A percentile compares a stretch with the other conserved stretches of the same genome.
phyloP scores from a whole-genome alignment of 768 basidiomycete genomes.

The Arthromyces matolae region DNA sequence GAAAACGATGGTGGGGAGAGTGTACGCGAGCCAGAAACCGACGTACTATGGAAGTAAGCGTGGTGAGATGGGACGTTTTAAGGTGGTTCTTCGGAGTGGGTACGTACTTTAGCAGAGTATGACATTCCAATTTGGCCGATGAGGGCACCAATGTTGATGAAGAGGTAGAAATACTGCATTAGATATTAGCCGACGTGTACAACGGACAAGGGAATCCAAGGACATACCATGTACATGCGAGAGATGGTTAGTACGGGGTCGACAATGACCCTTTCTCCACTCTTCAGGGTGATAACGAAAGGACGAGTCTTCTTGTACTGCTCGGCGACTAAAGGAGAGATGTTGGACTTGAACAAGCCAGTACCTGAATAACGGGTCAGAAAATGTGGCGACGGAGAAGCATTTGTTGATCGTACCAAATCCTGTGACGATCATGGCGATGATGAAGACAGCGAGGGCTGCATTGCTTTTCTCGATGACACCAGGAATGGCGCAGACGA shows the following conservation, averaged over 20 bases:
- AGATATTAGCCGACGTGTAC: no score
- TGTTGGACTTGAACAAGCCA: slow-evolving; percentile 75
- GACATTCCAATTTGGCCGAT: slow-evolving; percentile 66
- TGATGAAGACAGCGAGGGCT: slow-evolving; percentile 14
- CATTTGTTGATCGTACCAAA: slow-evolving; percentile 25
- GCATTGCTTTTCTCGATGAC: slow-evolving; percentile 24
- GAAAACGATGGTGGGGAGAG: slow-evolving; percentile 58
- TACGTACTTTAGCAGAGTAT: slow-evolving; percentile 53
- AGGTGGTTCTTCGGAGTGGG: no score
- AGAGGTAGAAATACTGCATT: slow-evolving; percentile 59
- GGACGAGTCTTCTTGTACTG: slow-evolving; percentile 57
- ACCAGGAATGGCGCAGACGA: slow-evolving; percentile 59
- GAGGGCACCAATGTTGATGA: slow-evolving; percentile 70
- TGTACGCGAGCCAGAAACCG: slow-evolving; percentile 60
- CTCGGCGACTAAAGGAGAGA: slow-evolving; percentile 75
- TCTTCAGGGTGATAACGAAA: slow-evolving; percentile 44
- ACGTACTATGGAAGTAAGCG: slow-evolving; percentile 38
- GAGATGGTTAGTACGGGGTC: slow-evolving; percentile 52
- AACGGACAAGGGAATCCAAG: slow-evolving; percentile 13
- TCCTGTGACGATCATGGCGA: slow-evolving; percentile 62
- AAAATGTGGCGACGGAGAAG: neutral
- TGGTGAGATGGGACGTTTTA: no score
- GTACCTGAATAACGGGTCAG: slow-evolving; percentile 36
- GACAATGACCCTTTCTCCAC: slow-evolving; percentile 62
- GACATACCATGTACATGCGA: slow-evolving; percentile 64